These are phyloP conservation scores for Martiniozyma asiatica DNA, from an alignment of 1,139 yeast species.

Conservation along the genomic window DNA sequence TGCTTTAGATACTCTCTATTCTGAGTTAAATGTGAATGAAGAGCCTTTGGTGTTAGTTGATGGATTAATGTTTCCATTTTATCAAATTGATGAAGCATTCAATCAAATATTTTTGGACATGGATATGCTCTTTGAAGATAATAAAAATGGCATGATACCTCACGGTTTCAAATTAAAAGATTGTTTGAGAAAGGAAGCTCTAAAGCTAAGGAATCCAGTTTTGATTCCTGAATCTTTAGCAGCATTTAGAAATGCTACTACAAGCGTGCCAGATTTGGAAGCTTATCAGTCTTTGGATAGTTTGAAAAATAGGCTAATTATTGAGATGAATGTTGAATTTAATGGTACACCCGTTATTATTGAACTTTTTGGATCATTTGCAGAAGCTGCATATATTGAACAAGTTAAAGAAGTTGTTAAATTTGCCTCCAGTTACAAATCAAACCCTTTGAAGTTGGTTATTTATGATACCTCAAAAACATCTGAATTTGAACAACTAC, in stretches of 20 bases:
- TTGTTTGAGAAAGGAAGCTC: constrained; percentile 16
- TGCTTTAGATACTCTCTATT: constrained; percentile 22
- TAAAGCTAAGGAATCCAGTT: constrained; percentile 20
- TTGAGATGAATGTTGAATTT: constrained; percentile 5
- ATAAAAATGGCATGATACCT: constrained; percentile 22
- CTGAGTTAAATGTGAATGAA: constrained; percentile 28
- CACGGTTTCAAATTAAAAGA: constrained; percentile 18
- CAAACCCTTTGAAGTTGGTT: constrained; percentile 25
- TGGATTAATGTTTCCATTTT: constrained; percentile 46
- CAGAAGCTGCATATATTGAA: constrained; percentile 22
- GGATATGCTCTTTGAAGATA: constrained; percentile 15
- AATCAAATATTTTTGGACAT: constrained; percentile 27
- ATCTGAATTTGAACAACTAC: constrained; percentile 6
- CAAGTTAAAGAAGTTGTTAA: constrained; percentile 33
- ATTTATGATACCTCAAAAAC: constrained; percentile 19
- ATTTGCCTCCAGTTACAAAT: constrained; percentile 11
- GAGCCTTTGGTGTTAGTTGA: constrained; percentile 53
- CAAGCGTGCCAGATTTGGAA: constrained; percentile 1
- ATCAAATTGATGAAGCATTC: constrained; percentile 24
- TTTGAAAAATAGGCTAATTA: constrained; percentile 1
- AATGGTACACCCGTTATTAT: constrained; percentile 26
- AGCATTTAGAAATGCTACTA: constrained; percentile 3
- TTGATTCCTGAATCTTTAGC: constrained; percentile 24
- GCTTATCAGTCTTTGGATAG: constrained; percentile 2
- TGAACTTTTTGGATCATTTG: constrained; percentile 49